Evolutionary conservation across 1,284 basidiomycete genomes (phyloP), one percentile per base, ranked within the genome.

Genomic region (Coriolopsis trogii): DNA sequence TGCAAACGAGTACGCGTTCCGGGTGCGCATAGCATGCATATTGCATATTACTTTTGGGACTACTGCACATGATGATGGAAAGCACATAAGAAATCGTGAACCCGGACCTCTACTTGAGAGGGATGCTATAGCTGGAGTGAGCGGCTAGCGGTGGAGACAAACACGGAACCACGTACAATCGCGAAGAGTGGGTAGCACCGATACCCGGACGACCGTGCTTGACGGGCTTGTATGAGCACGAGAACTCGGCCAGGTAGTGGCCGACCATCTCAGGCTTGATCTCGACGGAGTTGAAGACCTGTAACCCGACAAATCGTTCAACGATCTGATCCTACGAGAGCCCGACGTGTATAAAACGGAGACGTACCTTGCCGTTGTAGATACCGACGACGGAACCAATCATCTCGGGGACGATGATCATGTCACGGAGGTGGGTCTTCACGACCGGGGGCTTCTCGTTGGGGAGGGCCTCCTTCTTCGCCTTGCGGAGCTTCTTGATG

Each of bases 341-440:
- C 30, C 16, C 15, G n/a, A 6, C 7, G 23, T 6, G 0, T 26
- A 13, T 26, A 6, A 29, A 25, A 21, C 30, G 41, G 8, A 36
- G 21, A 57, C 72, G 63, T 65, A 92, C 89, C 85, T 95, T 95
- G 68, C 95, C 95, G 72, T 95, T 96, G 89, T 99, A 99, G 72
- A 97, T 95, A 65, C 94, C 95, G 63, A 96, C 86, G 60, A 96
- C 91, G 64, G 87, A 91, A 61, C 96, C 96, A 73, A 99, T 98
- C 97, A 99, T 99, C 82, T 99, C 96, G 51, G 96, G 97, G 59
- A 99, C 96, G 73, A 99, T 89, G 75, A 98, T 95, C 96, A 99
- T 99, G 81, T 99, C 89, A 71, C 96, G 94, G 65, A 99, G 82
- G 79, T 99, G 97, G 51, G 97, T 99, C 86, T 98, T 99, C 72